Base-by-base conservation (phyloP, 2,329 filamentous ascomycete genomes). In the Venturia aucupariae region DNA sequence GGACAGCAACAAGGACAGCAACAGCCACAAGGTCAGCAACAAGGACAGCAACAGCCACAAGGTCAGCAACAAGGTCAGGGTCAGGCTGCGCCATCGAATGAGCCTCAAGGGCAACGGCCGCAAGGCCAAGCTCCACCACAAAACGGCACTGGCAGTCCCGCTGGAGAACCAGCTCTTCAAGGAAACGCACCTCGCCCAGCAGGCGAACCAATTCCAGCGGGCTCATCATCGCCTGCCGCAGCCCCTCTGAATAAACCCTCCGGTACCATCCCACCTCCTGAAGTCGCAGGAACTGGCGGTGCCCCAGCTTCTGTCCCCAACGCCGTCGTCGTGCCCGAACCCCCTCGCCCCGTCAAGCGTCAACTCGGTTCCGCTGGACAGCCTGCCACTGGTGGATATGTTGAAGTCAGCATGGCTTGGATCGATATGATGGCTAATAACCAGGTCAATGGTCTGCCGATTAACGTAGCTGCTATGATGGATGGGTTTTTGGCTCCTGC, bases 401-500 rank as follows among this genome's bases (percentile, higher is more conserved):
- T 74, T 41, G 66, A 71, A 60, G 71, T 75, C 68, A 72, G 69
- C 27, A 74, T 75, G 73, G 70, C 70, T 66, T 68, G 71, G 66
- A 68, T 75, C 24, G 70, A 74, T 54, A 68, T 68, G 38, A 75
- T 75, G 73, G 73, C 67, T 6, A 60, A 67, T 44, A 54, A 68
- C 22, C 63, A 69, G 19, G 13, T 35, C 11, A 48, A 65, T n/a
- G 64, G 64, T 13, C 10, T 61, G n/a, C 54, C 64, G 15, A 32
- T 65, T 42, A 48, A 61, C 30, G 59, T 65, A 10, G 64, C 61
- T 39, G 32, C 27, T n/a, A 62, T 65, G 59, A 65, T 65, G 64
- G 59, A 63, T 35, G 30, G 22, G 22, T 4, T 63, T 24, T 22
- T 57, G 51, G 51, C 51, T 39, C 30, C 32, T 27, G 38, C 27